Evolutionary conservation across 306 rosid species (phyloP), one percentile per base, ranked within the genome.

Genomic region (Vicia faba): DNA sequence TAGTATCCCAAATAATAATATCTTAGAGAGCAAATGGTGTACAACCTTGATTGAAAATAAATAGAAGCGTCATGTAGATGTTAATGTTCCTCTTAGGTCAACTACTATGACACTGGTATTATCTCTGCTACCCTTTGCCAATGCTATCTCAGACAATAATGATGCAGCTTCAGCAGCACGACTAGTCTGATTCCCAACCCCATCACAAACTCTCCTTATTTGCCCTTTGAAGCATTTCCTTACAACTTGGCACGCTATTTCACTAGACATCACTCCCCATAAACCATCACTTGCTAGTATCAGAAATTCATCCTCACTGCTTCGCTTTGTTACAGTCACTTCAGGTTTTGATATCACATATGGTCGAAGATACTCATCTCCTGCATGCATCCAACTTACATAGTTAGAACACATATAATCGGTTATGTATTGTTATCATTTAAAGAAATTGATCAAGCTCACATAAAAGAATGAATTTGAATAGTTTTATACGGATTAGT

Each of bases 241-340:
- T 36, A 87, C 96, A 28, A 86, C 74, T 26, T 73, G 83, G 56
- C 96, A 86, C 1, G 96, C 96, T 46, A 72, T 48, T 46, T 89
- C 88, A 7, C 84, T 86, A 0, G 98, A 77, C 4, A 92, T 60
- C 1, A 87, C 98, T 23, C 84, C 96, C 96, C 98, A 92, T 57
- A 92, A 77, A 0, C 98, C 98, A 75, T 92, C 98, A 51, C 98
- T 89, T 11, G 86, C 96, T 2, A 92, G 79, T 55, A 92, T 78
- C 2, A 92, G 83, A 75, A 92, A 92, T 35, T 92, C 98, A 51
- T 92, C 98, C 7, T 83, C 62, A 15, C 51, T 69, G 5, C 49
- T 87, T 75, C 96, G 65, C 68, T 83, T 84, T 3, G 93, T 86
- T 66, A 87, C 82, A 0, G 87, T 92, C 5, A 89, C 98, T 71